Conservation (phyloP, 371 early-diverging fungal genomes). For the Apophysomyces variabilis region DNA sequence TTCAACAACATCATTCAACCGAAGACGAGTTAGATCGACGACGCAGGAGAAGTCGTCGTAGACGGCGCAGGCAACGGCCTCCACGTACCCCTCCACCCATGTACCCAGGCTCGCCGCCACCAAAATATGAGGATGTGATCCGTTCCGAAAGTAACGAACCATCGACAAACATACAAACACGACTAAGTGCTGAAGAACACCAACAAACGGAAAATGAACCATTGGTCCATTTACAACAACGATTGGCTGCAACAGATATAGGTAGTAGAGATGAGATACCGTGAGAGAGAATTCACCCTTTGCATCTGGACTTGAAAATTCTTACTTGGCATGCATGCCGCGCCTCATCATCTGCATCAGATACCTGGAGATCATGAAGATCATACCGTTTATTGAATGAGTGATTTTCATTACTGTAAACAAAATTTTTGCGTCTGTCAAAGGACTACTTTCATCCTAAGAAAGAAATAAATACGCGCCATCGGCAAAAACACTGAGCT, state of each 20-base stretch:
- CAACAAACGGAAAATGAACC: not conserved
- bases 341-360: too few relatives aligned
- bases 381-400: too few relatives aligned
- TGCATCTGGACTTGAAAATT: too few relatives aligned
- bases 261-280: not conserved
- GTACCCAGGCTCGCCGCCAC: constrained; percentile 18
- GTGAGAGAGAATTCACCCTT: too few relatives aligned
- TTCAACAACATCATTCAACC: constrained; percentile 7
- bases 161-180: constrained; percentile 2
- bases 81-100: constrained; percentile 18
- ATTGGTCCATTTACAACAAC: constrained; percentile 6
- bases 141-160: constrained; percentile 11
- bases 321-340: too few relatives aligned
- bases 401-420: too few relatives aligned
- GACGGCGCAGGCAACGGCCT: constrained; percentile 11
- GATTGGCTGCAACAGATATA: not conserved
- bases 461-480: too few relatives aligned
- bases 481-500: too few relatives aligned
- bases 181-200: not conserved
- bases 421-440: too few relatives aligned
- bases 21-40: constrained; percentile 9
- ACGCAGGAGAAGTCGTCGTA: not conserved
- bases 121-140: constrained; percentile 16
- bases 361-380: too few relatives aligned
- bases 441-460: too few relatives aligned